These are phyloP conservation scores for Colletotrichum incanum DNA, from an alignment of 2,329 filamentous ascomycete genomes.

Conservation along the genomic window DNA sequence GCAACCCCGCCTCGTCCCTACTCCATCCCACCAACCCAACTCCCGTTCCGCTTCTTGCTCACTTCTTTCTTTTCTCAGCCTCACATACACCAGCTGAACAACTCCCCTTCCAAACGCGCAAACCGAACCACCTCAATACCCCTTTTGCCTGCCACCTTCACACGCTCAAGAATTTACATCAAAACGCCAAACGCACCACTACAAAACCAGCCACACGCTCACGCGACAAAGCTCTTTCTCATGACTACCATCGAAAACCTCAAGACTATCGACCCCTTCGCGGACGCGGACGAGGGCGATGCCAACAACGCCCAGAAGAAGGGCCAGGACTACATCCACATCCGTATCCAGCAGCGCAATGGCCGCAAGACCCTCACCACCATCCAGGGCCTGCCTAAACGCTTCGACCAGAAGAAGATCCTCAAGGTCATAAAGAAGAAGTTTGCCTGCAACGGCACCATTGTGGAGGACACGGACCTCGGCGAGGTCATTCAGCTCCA, in stretches of 20 bases:
- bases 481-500: conserved; percentile 45
- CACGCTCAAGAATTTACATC: not conserved
- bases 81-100: conserved; percentile 4
- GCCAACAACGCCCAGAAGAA: conserved; percentile 42
- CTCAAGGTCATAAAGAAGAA: conserved; percentile 99
- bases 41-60: conserved; percentile 17
- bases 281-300: conserved; percentile 45
- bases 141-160: not conserved
- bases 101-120: conserved; percentile 14
- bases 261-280: conserved; percentile 46
- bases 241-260: conserved; percentile 47
- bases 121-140: conserved; percentile 7
- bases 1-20: conserved; percentile 36
- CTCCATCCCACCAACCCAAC: conserved; percentile 38
- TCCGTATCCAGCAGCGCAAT: conserved; percentile 46
- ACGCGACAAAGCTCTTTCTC: conserved; percentile 35
- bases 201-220: conserved; percentile 17
- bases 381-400: conserved; percentile 97
- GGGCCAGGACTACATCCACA: conserved; percentile 45
- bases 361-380: conserved; percentile 99
- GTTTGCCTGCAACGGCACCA: conserved; percentile 48
- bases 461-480: conserved; percentile 44
- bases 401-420: conserved; percentile 99
- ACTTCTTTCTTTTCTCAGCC: conserved; percentile 24
- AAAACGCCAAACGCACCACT: conserved; percentile 6